phyloP scores from a whole-genome alignment of 495 filamentous ascomycete genomes.

The Xylaria venustula region DNA sequence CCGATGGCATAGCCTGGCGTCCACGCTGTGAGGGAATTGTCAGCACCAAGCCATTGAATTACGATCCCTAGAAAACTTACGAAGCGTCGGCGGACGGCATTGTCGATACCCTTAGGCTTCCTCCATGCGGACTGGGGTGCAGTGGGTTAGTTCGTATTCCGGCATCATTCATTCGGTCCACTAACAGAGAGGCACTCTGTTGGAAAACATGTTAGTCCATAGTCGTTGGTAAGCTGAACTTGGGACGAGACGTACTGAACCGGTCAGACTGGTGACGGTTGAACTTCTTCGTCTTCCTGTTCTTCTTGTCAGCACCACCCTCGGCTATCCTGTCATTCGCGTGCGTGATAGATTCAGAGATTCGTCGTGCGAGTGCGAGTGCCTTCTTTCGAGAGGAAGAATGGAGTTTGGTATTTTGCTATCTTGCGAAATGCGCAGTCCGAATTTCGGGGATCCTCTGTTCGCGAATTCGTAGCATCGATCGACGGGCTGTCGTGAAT shows the following conservation, averaged over 20 bases:
- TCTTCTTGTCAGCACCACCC: not conserved
- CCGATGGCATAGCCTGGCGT: slow-evolving; percentile 94
- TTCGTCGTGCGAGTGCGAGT: too few species aligned
- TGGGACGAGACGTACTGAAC: slow-evolving; percentile 54
- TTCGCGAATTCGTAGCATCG: not conserved
- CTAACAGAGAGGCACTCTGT: slow-evolving; percentile 16
- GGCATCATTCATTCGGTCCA: not conserved
- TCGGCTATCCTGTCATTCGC: not conserved
- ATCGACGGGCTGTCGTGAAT: not conserved
- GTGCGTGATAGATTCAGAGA: too few species aligned
- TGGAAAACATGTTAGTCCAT: not conserved
- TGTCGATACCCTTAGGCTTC: slow-evolving; percentile 99
- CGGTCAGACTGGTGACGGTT: slow-evolving; percentile 94
- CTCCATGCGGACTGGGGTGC: slow-evolving; percentile 78
- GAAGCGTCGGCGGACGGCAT: slow-evolving; percentile 45
- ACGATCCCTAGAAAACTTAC: slow-evolving; percentile 4
- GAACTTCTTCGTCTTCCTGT: slow-evolving; percentile 78
- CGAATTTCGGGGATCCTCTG: not conserved
- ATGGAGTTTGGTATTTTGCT: too few species aligned
- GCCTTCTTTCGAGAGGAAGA: too few species aligned
- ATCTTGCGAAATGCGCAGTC: not conserved
- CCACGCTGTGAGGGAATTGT: slow-evolving; percentile 54
- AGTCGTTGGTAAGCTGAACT: not conserved
- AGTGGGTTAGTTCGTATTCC: slow-evolving; percentile 43
- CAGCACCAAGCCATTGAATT: not conserved